These are phyloP conservation scores for Cydonia oblonga DNA, from an alignment of 331 rosid species.

Conservation along the genomic window DNA sequence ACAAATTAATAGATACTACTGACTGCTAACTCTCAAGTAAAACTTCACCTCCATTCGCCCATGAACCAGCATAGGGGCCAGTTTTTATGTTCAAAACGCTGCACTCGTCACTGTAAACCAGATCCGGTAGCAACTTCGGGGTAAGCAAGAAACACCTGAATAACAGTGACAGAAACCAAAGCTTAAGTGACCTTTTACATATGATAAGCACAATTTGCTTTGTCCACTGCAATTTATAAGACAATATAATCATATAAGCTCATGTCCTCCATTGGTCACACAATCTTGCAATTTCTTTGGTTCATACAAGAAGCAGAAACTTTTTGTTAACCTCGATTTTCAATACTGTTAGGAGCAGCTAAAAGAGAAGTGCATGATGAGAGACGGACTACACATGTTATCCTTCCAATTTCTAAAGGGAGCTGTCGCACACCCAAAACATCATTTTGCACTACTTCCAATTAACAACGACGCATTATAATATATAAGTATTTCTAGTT, in stretches of 20 bases:
- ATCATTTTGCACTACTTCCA: neutral
- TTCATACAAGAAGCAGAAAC: neutral
- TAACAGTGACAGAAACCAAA: neutral
- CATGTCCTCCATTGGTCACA: neutral
- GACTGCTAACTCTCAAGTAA: neutral
- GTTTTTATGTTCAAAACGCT: slow-evolving; percentile 77
- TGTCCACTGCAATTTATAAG: neutral
- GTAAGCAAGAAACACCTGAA: slow-evolving; percentile 90
- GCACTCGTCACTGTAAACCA: slow-evolving; percentile 86
- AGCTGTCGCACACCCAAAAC: neutral
- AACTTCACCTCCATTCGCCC: slow-evolving; percentile 47
- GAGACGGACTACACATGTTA: neutral
- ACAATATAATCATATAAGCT: neutral
- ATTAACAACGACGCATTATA: no score
- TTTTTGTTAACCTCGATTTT: neutral
- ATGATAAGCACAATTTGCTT: neutral
- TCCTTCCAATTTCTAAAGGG: neutral
- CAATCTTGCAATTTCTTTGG: neutral
- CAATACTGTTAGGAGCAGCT: neutral
- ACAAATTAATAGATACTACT: neutral
- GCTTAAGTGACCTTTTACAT: slow-evolving; percentile 2
- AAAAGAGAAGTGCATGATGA: neutral
- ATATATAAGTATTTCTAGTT: neutral
- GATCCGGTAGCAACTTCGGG: slow-evolving; percentile 76
- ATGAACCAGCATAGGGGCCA: slow-evolving; percentile 72